Base-by-base conservation (phyloP, 1,139 yeast species). In the Pichia sp. region DNA sequence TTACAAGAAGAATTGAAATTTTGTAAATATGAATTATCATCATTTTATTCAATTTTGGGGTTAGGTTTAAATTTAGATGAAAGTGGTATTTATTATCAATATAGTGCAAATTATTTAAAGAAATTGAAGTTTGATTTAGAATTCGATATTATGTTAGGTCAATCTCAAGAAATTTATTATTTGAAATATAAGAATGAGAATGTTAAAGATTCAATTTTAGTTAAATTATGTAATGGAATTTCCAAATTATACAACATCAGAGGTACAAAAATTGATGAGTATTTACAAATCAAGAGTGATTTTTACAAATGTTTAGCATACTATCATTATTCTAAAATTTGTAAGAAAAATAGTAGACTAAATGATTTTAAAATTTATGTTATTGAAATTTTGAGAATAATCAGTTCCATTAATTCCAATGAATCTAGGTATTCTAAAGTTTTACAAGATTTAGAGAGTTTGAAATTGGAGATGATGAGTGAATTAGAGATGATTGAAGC, bases 101-200 rank as follows among this genome's bases (percentile, higher is more conserved):
- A 62, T 34, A 74, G 94, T 0, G 89, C 95, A 0, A 89, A 95
- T 0, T 70, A 77, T 46, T 79, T 83, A 51, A 5, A 30, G 1
- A 8, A 22, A 22, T 10, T 22, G 10, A 10, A 18, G n/a, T 9
- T 17, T n/a, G 64, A 23, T 14, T 12, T 7, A 6, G 10, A 20
- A 1, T 21, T 20, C 9, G 15, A 18, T 5, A 15, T 19, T 19
- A 74, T 77, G 74, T 56, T 84, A 31, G 94, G 94, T 0, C 95
- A 86, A 53, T 93, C 96, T 0, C 96, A 88, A 58, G 96, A 89
- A 55, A 69, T 77, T 10, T 77, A 82, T 42, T 88, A 96, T 95
- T 77, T 73, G 39, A 79, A 79, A 53, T 89, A 95, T 0, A 61
- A 74, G 1, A 59, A 64, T 28, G 72, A 71, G n/a, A 64, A 67